Percentiles rank a stretch among this genome's conserved stretches.
Conservation (phyloP, 1,139 yeast genomes). For the Kodamaea anthophila region DNA sequence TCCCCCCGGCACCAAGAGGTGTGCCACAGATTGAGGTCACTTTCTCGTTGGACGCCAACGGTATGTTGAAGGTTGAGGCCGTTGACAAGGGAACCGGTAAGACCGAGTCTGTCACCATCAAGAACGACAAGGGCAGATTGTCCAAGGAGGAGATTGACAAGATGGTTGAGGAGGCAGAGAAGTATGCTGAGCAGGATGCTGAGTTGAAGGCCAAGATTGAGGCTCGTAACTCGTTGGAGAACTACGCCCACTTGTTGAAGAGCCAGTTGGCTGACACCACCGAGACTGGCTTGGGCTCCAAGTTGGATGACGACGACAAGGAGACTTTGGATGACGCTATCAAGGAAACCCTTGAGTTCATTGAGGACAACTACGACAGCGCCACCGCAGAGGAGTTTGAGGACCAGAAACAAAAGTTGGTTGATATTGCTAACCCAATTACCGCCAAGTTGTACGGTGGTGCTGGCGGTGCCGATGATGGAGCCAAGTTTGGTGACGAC, state of each 20-base stretch:
- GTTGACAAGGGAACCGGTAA: conserved; percentile 52
- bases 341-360: conserved; percentile 81
- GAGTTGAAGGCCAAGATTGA: conserved; percentile 77
- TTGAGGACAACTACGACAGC: conserved; percentile 79
- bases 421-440: conserved; percentile 84
- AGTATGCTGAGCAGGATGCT: conserved; percentile 82
- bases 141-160: conserved; percentile 88
- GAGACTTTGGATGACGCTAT: conserved; percentile 85
- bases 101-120: conserved; percentile 87
- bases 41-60: conserved; percentile 43
- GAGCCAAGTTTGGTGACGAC: conserved; percentile 45
- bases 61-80: conserved; percentile 44
- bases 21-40: conserved; percentile 46
- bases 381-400: conserved; percentile 92
- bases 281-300: conserved; percentile 62
- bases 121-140: conserved; percentile 95
- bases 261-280: conserved; percentile 58
- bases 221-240: conserved; percentile 46
- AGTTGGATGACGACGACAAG: conserved; percentile 86
- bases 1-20: conserved; percentile 47
- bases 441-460: conserved; percentile 78
- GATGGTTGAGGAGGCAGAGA: conserved; percentile 93
- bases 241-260: conserved; percentile 41
- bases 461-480: conserved; percentile 32
- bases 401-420: conserved; percentile 84